Percentiles rank a stretch among this genome's conserved stretches.
Evolutionary conservation across 306 rosid species (phyloP).

Genomic region (Cucurbita moschata): DNA sequence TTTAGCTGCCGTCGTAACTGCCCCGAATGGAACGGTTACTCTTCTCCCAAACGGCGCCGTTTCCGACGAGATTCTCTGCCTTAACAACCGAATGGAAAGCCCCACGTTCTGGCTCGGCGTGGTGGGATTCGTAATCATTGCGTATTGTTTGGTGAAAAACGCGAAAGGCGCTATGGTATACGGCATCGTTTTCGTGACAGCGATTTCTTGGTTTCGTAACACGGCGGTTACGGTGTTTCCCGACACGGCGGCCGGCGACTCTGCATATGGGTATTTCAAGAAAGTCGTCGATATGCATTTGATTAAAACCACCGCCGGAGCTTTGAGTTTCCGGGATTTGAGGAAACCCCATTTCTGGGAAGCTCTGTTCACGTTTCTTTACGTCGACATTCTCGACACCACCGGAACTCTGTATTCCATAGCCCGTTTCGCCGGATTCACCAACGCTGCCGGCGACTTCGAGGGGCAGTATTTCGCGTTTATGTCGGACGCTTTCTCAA

Average conservation of each 20-base stretch:
- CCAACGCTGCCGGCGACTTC: constrained; percentile 48
- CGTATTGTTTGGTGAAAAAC: constrained; percentile 52
- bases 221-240: constrained; percentile 75
- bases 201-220: constrained; percentile 71
- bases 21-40: constrained; percentile 46
- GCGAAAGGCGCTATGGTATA: constrained; percentile 83
- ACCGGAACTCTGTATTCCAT: constrained; percentile 78
- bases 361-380: constrained; percentile 56
- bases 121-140: constrained; percentile 71
- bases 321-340: constrained; percentile 46
- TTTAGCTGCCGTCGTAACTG: constrained; percentile 46
- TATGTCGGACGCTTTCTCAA: constrained; percentile 89
- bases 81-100: constrained; percentile 58
- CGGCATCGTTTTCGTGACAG: constrained; percentile 76
- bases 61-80: constrained; percentile 47
- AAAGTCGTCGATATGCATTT: constrained; percentile 59
- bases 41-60: constrained; percentile 40
- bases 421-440: constrained; percentile 85
- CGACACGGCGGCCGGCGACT: constrained; percentile 29
- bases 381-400: constrained; percentile 76
- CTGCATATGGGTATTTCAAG: constrained; percentile 54
- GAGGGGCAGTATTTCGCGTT: constrained; percentile 92
- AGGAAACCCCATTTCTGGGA: constrained; percentile 70
- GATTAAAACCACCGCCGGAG: constrained; percentile 66
- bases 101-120: constrained; percentile 86